phyloP scores from a whole-genome alignment of 2,329 filamentous ascomycete genomes.

The Alternaria triticina region DNA sequence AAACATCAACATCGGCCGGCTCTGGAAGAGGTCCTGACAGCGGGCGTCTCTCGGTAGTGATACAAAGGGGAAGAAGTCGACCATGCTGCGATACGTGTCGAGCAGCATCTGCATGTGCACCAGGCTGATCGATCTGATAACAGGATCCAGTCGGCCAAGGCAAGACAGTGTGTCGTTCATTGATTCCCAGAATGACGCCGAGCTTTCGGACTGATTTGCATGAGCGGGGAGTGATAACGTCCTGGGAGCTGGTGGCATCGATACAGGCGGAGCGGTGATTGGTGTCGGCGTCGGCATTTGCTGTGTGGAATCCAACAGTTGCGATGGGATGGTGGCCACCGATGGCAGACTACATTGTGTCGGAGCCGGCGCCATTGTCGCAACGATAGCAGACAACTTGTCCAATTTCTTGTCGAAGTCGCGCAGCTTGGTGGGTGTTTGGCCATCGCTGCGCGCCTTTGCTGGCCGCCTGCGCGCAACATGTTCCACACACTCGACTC shows the following conservation, averaged over 20 bases:
- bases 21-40: slow-evolving; percentile 36
- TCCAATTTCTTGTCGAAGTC: slow-evolving; percentile 46
- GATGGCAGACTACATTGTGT: slow-evolving; percentile 34
- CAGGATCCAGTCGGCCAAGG: slow-evolving; percentile 40
- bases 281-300: slow-evolving; percentile 20
- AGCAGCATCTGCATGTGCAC: slow-evolving; percentile 43
- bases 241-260: slow-evolving; percentile 22
- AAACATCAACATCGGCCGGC: slow-evolving; percentile 44
- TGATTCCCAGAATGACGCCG: slow-evolving; percentile 41
- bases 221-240: slow-evolving; percentile 32
- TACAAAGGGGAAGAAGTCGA: slow-evolving; percentile 46
- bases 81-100: slow-evolving; percentile 41
- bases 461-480: slow-evolving; percentile 45
- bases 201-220: slow-evolving; percentile 33
- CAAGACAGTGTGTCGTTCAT: slow-evolving; percentile 41
- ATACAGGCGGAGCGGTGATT: slow-evolving; percentile 16
- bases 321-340: slow-evolving; percentile 28
- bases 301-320: slow-evolving; percentile 30
- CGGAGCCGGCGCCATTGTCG: slow-evolving; percentile 33
- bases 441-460: slow-evolving; percentile 37
- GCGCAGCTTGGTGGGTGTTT: slow-evolving; percentile 36
- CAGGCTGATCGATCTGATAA: slow-evolving; percentile 43
- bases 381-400: slow-evolving; percentile 41
- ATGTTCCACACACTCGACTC: slow-evolving; percentile 47
- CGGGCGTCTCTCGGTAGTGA: slow-evolving; percentile 35